Evolutionary conservation across 768 basidiomycete species (phyloP), one percentile per base, ranked within the genome.

Genomic region (Hemileccinum impolitum): DNA sequence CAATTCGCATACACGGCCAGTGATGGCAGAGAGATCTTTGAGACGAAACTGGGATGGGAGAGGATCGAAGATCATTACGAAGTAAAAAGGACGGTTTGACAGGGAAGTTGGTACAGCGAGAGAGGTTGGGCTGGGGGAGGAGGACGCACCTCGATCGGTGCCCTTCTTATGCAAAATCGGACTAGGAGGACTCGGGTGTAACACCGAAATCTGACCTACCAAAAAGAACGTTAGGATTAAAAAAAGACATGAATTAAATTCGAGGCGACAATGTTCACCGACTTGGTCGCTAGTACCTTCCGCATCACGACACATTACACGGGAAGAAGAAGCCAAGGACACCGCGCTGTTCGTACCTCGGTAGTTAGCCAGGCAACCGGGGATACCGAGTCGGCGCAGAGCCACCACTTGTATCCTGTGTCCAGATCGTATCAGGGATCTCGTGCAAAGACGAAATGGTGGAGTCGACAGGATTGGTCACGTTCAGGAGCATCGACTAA

Each of bases 11-110:
- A 66, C 67, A 39, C 64, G 65, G 21, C 65, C 62, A 25, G 71
- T 69, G 25, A 72, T 68, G 31, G 68, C 65, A 18, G 59, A 59
- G 25, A 71, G 63, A 52, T 71, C 70, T 45, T 62, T 57, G 17
- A 71, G 65, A 44, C 60, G 60, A 56, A 71, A 72, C 30, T 70
- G 66, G 4, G 68, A 50, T 2, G 70, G 70, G 37, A 71, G 68
- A 21, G 66, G 41, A 43, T 64, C 55, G 43, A 59, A 57, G 45
- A 53, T 59, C 69, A 71, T 70, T 43, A 40, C 15, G 58, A 51
- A 52, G 39, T 53, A 63, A 35, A 43, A 34, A 39, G 39, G 15
- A 48, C 28, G 6, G n/a, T n/a, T 36, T 18, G 17, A 17, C 17
- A 49, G 41, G 48, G 43, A 46, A 46, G 52, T 50, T n/a, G 39